Conservation (phyloP, 345 rosid species). For the Combretum micranthum region DNA sequence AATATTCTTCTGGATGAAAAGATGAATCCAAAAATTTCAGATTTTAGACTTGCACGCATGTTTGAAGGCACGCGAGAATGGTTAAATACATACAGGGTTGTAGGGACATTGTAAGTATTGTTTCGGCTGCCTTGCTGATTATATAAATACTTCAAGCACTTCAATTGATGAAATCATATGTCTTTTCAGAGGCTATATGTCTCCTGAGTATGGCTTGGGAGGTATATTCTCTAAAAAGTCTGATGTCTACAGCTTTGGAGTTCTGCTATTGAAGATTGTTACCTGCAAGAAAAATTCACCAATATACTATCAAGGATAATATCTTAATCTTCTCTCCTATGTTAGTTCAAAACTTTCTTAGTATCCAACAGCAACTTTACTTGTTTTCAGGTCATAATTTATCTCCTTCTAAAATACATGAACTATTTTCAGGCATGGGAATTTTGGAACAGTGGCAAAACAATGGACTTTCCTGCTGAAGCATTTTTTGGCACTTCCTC, state of each 20-base stretch:
- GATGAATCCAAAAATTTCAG: conserved; percentile 68
- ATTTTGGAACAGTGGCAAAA: conserved; percentile 1
- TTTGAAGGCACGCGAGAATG: conserved; percentile 63
- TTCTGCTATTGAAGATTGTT: conserved; percentile 60
- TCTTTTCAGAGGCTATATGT: conserved; percentile 74
- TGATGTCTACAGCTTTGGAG: conserved; percentile 83
- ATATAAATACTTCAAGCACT: too few species aligned
- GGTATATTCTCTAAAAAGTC: conserved; percentile 82
- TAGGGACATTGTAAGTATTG: conserved; percentile 73
- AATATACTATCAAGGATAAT: too few species aligned
- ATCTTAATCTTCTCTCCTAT: background rate
- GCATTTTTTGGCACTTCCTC: too few species aligned
- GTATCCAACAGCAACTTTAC: too few species aligned
- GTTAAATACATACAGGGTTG: conserved; percentile 57
- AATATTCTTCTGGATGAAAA: conserved; percentile 67
- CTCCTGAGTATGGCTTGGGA: conserved; percentile 72
- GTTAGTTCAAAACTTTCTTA: background rate
- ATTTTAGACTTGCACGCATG: conserved; percentile 80
- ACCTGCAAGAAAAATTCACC: conserved; percentile 39
- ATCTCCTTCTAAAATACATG: background rate
- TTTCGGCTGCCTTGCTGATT: too few species aligned
- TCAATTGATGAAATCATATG: background rate
- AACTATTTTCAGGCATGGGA: background rate
- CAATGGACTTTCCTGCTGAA: too few species aligned
- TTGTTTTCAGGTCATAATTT: too few species aligned